A percentile compares a stretch with the other conserved stretches of the same genome.
Evolutionary conservation across 1,284 basidiomycete species (phyloP).

Genomic region (Moesziomyces globuligerus): DNA sequence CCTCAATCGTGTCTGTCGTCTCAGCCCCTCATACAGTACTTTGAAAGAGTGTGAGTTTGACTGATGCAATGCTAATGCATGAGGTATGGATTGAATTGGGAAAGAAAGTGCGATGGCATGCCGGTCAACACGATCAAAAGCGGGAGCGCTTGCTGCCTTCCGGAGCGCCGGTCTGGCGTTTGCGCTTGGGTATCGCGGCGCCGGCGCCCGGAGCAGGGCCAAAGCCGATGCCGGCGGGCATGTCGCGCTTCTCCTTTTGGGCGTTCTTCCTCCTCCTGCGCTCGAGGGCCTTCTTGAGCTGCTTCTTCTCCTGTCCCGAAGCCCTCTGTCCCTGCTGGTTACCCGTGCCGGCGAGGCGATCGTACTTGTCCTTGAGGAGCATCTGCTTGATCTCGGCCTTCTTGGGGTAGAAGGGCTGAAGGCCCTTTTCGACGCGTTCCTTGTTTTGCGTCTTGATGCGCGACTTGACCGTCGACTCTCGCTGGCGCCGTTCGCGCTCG

Average conservation of each 20-base stretch:
- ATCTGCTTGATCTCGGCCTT: conserved; percentile 72
- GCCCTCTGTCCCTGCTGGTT: conserved; percentile 17
- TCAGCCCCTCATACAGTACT: too few species aligned
- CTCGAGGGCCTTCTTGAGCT: conserved; percentile 82
- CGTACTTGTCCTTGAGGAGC: conserved; percentile 56
- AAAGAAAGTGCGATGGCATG: not conserved
- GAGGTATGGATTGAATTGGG: too few species aligned
- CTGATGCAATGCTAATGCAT: too few species aligned
- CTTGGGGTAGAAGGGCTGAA: conserved; percentile 81
- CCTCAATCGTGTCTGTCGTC: too few species aligned
- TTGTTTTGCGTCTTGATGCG: conserved; percentile 67
- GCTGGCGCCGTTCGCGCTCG: conserved; percentile 77
- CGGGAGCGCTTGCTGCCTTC: conserved; percentile 13
- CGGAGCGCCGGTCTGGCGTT: conserved; percentile 5
- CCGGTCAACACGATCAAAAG: conserved; percentile 2
- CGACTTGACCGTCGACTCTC: conserved; percentile 71
- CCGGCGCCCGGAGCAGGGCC: conserved; percentile 6
- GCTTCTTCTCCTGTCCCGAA: conserved; percentile 65
- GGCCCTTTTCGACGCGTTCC: conserved; percentile 58
- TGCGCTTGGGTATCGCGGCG: conserved; percentile 39
- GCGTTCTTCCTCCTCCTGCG: conserved; percentile 86
- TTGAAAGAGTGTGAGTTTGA: too few species aligned
- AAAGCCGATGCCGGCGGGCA: conserved; percentile 47
- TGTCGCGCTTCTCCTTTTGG: conserved; percentile 83
- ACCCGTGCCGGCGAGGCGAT: conserved; percentile 26